phyloP scores from a whole-genome alignment of 1,284 basidiomycete genomes.

The Phylloboletellus chloephorus region DNA sequence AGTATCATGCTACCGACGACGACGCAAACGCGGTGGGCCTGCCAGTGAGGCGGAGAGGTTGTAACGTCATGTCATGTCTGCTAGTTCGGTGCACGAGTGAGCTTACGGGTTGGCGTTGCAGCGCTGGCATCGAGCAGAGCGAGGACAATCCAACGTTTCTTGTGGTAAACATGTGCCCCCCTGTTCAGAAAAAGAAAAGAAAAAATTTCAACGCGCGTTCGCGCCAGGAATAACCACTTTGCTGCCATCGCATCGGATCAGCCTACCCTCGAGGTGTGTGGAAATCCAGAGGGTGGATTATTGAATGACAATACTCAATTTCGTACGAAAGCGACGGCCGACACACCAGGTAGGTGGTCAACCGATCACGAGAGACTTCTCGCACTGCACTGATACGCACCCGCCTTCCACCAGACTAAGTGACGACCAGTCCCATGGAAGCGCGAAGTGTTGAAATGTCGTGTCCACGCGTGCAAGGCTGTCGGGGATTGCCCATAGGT shows the following conservation, averaged over 20 bases:
- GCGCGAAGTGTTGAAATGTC: not conserved
- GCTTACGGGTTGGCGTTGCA: slow-evolving; percentile 23
- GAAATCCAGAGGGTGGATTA: slow-evolving; percentile 2
- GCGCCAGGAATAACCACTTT: slow-evolving; percentile 68
- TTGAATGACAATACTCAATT: slow-evolving; percentile 1
- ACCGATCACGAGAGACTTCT: not conserved
- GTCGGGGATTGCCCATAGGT: slow-evolving; percentile 72
- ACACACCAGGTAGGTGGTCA: slow-evolving; percentile 52
- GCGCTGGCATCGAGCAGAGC: slow-evolving; percentile 63
- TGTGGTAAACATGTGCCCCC: slow-evolving; percentile 43
- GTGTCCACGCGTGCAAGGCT: slow-evolving; percentile 36
- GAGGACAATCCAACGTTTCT: slow-evolving; percentile 68
- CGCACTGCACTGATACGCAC: slow-evolving; percentile 1
- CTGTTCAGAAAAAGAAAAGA: not conserved
- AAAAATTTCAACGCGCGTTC: slow-evolving; percentile 1
- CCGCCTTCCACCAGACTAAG: slow-evolving; percentile 25
- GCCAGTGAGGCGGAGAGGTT: slow-evolving; percentile 48
- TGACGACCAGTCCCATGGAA: not conserved
- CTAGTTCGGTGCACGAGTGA: slow-evolving; percentile 5
- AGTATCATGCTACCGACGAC: slow-evolving; percentile 44
- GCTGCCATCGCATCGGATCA: slow-evolving; percentile 70
- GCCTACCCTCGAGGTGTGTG: slow-evolving; percentile 62
- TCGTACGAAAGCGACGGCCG: slow-evolving; percentile 51
- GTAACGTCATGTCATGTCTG: slow-evolving; percentile 33
- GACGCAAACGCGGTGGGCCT: slow-evolving; percentile 38